A percentile compares a stretch with the other conserved stretches of the same genome.
These are phyloP conservation scores for Trichophyton verrucosum DNA, from an alignment of 2,329 filamentous ascomycete genomes.

Conservation along the genomic window DNA sequence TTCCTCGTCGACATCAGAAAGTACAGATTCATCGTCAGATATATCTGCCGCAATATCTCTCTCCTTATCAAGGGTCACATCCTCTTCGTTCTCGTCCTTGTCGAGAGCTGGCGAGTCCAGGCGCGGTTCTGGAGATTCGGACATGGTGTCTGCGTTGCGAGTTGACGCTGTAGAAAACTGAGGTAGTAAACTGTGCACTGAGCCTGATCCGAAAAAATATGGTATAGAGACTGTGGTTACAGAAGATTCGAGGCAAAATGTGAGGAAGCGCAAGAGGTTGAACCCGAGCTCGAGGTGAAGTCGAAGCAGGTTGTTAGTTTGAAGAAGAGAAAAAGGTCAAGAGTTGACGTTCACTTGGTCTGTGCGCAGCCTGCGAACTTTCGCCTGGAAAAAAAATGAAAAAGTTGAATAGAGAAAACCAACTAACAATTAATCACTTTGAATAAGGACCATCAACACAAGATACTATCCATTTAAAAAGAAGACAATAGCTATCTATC, in stretches of 20 bases:
- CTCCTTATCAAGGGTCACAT: conserved; percentile 10
- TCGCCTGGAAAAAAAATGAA: not conserved
- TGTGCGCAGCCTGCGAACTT: not conserved
- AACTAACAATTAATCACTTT: not conserved
- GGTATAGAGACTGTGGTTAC: not conserved
- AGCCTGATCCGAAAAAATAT: not conserved
- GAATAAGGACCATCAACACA: not conserved
- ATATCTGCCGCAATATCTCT: conserved; percentile 27
- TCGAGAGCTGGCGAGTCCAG: conserved; percentile 12
- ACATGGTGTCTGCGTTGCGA: conserved; percentile 20
- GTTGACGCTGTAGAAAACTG: not conserved
- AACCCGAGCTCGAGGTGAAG: not conserved
- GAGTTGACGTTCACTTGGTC: not conserved
- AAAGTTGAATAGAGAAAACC: not conserved
- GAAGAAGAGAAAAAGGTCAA: not conserved
- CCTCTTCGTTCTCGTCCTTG: conserved; percentile 10
- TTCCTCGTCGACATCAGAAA: conserved; percentile 53
- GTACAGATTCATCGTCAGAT: conserved; percentile 49
- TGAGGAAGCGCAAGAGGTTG: not conserved
- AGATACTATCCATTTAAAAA: not conserved
- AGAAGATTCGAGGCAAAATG: not conserved
- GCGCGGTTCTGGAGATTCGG: conserved; percentile 26
- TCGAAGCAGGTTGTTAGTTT: not conserved
- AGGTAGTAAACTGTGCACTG: not conserved
- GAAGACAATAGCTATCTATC: not conserved